Conservation (phyloP, 1,284 basidiomycete genomes). For the Cutaneotrichosporon spelunceum region DNA sequence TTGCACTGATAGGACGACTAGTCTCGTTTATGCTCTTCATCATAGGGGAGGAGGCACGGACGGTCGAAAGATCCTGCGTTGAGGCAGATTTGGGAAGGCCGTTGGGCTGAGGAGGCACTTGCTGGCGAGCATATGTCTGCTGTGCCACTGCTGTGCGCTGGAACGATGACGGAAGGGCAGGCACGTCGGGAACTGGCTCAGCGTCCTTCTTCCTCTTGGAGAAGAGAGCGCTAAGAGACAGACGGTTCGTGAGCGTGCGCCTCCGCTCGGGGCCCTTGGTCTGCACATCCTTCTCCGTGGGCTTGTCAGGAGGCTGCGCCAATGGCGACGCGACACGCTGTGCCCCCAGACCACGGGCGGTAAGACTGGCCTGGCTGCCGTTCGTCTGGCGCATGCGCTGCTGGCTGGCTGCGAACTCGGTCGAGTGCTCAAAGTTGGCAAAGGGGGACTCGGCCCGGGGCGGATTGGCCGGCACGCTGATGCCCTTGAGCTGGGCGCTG, state of each 20-base stretch:
- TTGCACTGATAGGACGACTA: neutral
- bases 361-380: neutral
- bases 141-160: neutral
- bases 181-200: constrained; percentile 11
- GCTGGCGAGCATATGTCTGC: neutral
- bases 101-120: neutral
- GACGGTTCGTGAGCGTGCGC: constrained; percentile 14
- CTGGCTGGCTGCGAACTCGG: neutral
- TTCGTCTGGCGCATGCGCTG: neutral
- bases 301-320: neutral
- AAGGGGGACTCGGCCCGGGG: neutral
- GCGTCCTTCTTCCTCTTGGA: constrained; percentile 12
- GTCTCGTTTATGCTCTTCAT: neutral
- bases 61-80: neutral
- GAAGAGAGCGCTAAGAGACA: constrained; percentile 15
- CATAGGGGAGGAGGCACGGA: neutral
- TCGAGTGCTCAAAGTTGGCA: constrained; percentile 4
- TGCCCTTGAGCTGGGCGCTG: constrained; percentile 4
- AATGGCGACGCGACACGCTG: neutral
- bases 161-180: constrained; percentile 10
- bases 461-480: neutral
- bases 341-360: neutral
- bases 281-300: constrained; percentile 6
- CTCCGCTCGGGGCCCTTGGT: constrained; percentile 10
- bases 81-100: constrained; percentile 3